Conservation (phyloP, 805 yeast species). For the Pichia sporocuriosa region DNA sequence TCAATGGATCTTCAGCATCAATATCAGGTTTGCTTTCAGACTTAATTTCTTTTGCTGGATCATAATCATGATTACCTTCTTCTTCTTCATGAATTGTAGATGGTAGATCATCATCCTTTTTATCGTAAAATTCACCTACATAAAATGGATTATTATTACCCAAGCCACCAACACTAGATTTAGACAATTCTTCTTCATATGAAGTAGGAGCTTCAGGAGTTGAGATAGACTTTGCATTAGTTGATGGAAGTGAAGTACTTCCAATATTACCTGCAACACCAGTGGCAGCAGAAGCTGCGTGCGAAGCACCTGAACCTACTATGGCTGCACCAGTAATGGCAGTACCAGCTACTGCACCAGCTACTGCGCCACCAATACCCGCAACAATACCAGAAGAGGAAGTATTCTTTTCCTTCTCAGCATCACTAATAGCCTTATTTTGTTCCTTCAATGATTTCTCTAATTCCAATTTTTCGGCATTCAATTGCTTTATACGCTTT, state of each 20-base stretch:
- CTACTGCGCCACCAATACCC: conserved; percentile 14
- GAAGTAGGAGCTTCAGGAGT: too few species aligned
- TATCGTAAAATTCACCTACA: conserved; percentile 10
- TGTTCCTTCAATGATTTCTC: conserved; percentile 32
- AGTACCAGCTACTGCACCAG: conserved; percentile 17
- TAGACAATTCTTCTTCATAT: not conserved
- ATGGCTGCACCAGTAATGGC: conserved; percentile 20
- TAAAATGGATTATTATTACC: conserved; percentile 18
- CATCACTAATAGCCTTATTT: conserved; percentile 32
- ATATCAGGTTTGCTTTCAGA: not conserved
- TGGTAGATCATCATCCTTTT: conserved; percentile 8
- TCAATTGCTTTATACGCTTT: conserved; percentile 34
- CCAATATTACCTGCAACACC: conserved; percentile 26
- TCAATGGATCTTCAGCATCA: not conserved
- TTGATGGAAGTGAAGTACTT: conserved; percentile 21
- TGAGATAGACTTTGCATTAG: conserved; percentile 11
- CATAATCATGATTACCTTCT: conserved; percentile 5
- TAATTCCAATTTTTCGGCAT: conserved; percentile 27
- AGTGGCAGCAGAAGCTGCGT: conserved; percentile 18
- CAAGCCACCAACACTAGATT: conserved; percentile 3
- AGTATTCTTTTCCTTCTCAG: conserved; percentile 11
- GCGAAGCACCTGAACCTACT: conserved; percentile 18
- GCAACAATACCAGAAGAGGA: conserved; percentile 23
- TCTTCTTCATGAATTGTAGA: conserved; percentile 18
- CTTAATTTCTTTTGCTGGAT: not conserved